A percentile compares a stretch with the other conserved stretches of the same genome.
Evolutionary conservation across 208 protist genomes (phyloP).

Genomic region (Porcisia deanei): DNA sequence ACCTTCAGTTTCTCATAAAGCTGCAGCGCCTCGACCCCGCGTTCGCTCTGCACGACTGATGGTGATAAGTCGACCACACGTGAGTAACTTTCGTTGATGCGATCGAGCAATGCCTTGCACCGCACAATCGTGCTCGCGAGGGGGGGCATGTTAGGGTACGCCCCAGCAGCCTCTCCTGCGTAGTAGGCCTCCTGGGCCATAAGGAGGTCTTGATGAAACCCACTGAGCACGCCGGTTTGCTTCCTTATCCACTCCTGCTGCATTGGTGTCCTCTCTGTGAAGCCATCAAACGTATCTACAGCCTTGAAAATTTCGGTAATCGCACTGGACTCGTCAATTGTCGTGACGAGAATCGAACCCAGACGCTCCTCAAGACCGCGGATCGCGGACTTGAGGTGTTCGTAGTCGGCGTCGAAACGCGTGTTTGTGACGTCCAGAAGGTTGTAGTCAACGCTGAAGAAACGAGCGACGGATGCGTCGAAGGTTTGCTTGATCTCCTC

Average conservation of each 20-base stretch:
- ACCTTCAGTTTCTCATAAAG: conserved; percentile 81
- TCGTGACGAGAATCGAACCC: conserved; percentile 90
- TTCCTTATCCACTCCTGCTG: conserved; percentile 95
- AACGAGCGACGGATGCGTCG: conserved; percentile 64
- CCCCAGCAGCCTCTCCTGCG: conserved; percentile 65
- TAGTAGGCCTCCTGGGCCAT: conserved; percentile 93
- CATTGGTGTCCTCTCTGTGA: conserved; percentile 93
- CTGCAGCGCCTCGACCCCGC: conserved; percentile 76
- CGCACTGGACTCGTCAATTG: conserved; percentile 94
- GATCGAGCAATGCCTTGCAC: conserved; percentile 93
- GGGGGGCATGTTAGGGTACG: conserved; percentile 94
- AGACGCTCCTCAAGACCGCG: conserved; percentile 94
- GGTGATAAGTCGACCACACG: conserved; percentile 74
- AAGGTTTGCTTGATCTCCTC: conserved; percentile 93
- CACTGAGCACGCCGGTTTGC: conserved; percentile 83
- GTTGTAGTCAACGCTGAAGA: conserved; percentile 93
- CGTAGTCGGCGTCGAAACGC: conserved; percentile 95
- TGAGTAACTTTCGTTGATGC: conserved; percentile 92
- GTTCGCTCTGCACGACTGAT: conserved; percentile 82
- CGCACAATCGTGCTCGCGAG: conserved; percentile 92
- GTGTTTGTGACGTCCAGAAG: conserved; percentile 95
- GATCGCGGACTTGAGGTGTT: conserved; percentile 78
- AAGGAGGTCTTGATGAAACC: conserved; percentile 90
- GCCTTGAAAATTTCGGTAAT: conserved; percentile 95
- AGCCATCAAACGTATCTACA: conserved; percentile 96